phyloP scores from a whole-genome alignment of 805 yeast genomes.

The Barnettozyma vustinii region DNA sequence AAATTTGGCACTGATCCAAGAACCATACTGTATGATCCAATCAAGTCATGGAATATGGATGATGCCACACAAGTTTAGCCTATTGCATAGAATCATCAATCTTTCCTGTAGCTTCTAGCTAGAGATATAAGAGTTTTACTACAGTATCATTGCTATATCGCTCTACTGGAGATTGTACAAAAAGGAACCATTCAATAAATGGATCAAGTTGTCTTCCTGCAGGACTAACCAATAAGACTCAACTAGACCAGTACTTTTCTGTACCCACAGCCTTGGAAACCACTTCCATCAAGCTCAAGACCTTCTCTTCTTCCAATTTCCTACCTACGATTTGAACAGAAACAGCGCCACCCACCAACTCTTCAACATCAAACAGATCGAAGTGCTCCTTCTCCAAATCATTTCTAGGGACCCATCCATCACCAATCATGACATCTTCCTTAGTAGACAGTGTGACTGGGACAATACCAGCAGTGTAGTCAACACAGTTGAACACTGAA shows the following conservation, averaged over 20 bases:
- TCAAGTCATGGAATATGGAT: neutral
- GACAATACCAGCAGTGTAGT: slow-evolving; percentile 49
- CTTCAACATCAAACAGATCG: slow-evolving; percentile 43
- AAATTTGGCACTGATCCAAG: neutral
- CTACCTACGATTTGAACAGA: slow-evolving; percentile 62
- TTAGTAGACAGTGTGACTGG: slow-evolving; percentile 56
- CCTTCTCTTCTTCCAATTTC: slow-evolving; percentile 58
- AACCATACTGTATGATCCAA: neutral
- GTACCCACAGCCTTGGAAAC: slow-evolving; percentile 27
- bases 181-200: too few species aligned
- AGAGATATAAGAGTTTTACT: neutral
- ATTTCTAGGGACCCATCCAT: slow-evolving; percentile 29
- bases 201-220: neutral
- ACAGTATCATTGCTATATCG: too few species aligned
- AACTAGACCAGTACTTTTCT: slow-evolving; percentile 1
- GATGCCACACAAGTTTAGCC: neutral
- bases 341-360: slow-evolving; percentile 55
- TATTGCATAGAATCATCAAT: neutral
- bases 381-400: slow-evolving; percentile 40
- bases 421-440: slow-evolving; percentile 32
- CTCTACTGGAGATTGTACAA: too few species aligned
- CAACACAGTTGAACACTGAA: slow-evolving; percentile 46
- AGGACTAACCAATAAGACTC: neutral
- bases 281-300: slow-evolving; percentile 40
- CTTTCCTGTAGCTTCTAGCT: neutral